These are phyloP conservation scores for Aspergillus nomiae DNA, from an alignment of 2,329 filamentous ascomycete genomes.

Conservation along the genomic window DNA sequence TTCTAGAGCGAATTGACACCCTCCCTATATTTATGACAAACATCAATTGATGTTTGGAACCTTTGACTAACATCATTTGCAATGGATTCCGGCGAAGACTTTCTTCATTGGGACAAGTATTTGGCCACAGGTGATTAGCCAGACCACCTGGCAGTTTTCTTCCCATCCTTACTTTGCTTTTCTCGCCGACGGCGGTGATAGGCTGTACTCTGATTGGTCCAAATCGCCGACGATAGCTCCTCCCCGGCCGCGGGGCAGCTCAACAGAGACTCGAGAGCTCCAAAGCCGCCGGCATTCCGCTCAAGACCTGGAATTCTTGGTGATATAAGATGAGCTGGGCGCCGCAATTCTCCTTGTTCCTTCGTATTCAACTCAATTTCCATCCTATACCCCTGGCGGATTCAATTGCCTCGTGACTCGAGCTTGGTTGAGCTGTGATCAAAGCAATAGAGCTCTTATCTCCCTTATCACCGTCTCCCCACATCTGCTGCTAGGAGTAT, in stretches of 20 bases:
- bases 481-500: neutral
- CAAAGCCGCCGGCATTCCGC: conserved; percentile 19
- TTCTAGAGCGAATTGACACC: no score
- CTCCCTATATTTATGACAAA: neutral
- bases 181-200: conserved; percentile 4
- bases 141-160: neutral
- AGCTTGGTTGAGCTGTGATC: neutral
- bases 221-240: conserved; percentile 27
- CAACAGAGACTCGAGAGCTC: conserved; percentile 10
- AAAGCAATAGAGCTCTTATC: neutral
- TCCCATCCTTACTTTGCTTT: neutral
- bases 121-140: neutral
- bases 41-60: neutral
- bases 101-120: conserved; percentile 4
- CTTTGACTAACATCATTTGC: neutral
- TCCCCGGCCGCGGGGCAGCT: conserved; percentile 25
- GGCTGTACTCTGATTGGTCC: conserved; percentile 23
- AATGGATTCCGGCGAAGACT: conserved; percentile 7
- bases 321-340: conserved; percentile 2
- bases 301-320: conserved; percentile 12
- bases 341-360: neutral
- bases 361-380: neutral
- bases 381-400: neutral
- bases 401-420: neutral
- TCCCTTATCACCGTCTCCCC: conserved; percentile 4